A percentile compares a stretch with the other conserved stretches of the same genome.
These are phyloP conservation scores for Globisporangium nodosum DNA, from an alignment of 352 stramenopile genomes.

Conservation along the genomic window DNA sequence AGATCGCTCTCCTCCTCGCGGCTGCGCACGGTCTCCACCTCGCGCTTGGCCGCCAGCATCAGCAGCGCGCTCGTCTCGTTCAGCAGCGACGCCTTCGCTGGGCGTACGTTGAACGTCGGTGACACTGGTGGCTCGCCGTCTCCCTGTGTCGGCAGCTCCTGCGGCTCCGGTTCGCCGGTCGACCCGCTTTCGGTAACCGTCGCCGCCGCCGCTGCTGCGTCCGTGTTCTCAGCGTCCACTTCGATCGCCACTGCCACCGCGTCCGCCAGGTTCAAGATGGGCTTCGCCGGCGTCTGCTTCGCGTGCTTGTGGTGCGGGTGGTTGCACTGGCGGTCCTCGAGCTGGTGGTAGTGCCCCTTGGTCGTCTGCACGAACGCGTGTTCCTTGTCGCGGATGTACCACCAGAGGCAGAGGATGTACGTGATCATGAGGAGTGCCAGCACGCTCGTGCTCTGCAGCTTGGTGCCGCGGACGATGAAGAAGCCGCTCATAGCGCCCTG, in stretches of 20 bases:
- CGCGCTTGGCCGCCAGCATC: conserved; percentile 28
- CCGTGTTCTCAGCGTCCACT: background rate
- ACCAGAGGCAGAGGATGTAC: conserved; percentile 75
- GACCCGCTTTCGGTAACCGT: background rate
- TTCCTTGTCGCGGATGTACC: conserved; percentile 85
- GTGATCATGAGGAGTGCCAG: conserved; percentile 77
- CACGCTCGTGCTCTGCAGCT: conserved; percentile 61
- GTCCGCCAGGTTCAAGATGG: conserved; percentile 7
- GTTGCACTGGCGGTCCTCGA: conserved; percentile 35
- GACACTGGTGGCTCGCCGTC: conserved; percentile 4
- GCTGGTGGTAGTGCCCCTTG: conserved; percentile 28
- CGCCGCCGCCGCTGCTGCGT: background rate
- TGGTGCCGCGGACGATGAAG: conserved; percentile 75
- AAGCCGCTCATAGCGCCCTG: conserved; percentile 80
- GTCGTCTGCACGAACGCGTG: conserved; percentile 41
- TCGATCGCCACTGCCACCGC: conserved; percentile 9
- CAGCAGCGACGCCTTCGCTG: conserved; percentile 11
- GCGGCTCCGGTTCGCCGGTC: conserved; percentile 9
- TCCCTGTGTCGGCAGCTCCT: conserved; percentile 2
- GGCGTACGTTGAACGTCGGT: conserved; percentile 7
- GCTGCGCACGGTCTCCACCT: conserved; percentile 16
- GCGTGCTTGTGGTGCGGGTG: conserved; percentile 23
- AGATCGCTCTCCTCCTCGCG: conserved; percentile 56
- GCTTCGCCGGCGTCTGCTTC: conserved; percentile 7
- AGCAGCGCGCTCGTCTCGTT: conserved; percentile 31